These are phyloP conservation scores for Monilinia fructigena DNA, from an alignment of 2,329 filamentous ascomycete species.

Conservation along the genomic window DNA sequence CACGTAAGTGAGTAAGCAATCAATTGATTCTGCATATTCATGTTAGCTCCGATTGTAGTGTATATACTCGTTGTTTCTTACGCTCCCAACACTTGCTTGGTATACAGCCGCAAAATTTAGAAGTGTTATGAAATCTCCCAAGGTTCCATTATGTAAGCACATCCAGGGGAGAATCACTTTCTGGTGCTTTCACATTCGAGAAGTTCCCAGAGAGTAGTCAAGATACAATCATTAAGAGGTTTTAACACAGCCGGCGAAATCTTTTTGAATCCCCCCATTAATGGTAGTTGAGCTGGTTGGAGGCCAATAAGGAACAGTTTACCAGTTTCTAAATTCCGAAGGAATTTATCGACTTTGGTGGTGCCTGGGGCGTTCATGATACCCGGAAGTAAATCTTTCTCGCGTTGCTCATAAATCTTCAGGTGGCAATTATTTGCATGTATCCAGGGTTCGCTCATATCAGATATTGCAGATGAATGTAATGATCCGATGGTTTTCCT, in stretches of 20 bases:
- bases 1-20: constrained; percentile 31
- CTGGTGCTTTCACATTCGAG: constrained; percentile 16
- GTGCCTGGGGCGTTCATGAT: background rate
- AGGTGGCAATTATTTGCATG: background rate
- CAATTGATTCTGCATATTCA: constrained; percentile 26
- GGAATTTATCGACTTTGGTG: background rate
- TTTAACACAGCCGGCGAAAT: constrained; percentile 11
- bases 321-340: background rate
- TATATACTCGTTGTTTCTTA: background rate
- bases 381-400: background rate
- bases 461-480: background rate
- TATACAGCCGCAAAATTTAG: constrained; percentile 17
- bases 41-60: background rate
- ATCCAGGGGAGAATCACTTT: constrained; percentile 16
- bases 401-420: background rate
- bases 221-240: constrained; percentile 21
- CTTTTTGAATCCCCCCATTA: background rate
- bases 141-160: background rate
- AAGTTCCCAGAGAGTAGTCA: constrained; percentile 22
- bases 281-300: background rate
- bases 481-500: background rate
- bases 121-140: constrained; percentile 11
- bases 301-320: background rate
- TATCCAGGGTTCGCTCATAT: background rate
- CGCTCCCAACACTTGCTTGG: constrained; percentile 14